Evolutionary conservation across 2,329 filamentous ascomycete genomes (phyloP).

Genomic region (Sporothrix humicola): DNA sequence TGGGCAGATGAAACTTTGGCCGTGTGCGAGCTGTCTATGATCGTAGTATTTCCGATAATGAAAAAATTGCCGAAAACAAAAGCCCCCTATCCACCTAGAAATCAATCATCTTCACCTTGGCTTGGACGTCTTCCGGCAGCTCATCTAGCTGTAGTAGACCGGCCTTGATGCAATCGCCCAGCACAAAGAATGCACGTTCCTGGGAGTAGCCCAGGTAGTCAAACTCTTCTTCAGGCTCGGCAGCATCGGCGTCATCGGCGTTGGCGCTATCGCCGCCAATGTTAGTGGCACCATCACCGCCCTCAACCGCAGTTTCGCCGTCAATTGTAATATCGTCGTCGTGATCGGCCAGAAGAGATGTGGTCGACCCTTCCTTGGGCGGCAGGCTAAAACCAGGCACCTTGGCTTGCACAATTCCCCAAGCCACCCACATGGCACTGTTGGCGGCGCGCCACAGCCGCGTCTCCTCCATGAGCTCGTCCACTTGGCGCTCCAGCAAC

Average conservation of each 20-base stretch:
- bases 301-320: constrained; percentile 37
- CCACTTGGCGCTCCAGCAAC: constrained; percentile 69
- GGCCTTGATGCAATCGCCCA: constrained; percentile 83
- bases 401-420: constrained; percentile 96
- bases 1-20: not conserved
- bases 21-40: not conserved
- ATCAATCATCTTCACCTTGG: constrained; percentile 71
- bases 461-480: constrained; percentile 76
- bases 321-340: constrained; percentile 42
- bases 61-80: not conserved
- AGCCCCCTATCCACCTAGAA: constrained; percentile 41
- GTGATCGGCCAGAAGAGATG: not conserved
- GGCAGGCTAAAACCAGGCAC: constrained; percentile 65
- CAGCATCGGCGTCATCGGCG: not conserved
- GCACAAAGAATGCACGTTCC: constrained; percentile 89
- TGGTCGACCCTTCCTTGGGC: constrained; percentile 47
- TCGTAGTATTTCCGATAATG: too few species aligned
- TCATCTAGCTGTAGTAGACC: constrained; percentile 78
- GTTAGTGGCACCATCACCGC: constrained; percentile 37
- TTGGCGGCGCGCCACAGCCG: constrained; percentile 86
- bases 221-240: constrained; percentile 71
- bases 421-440: constrained; percentile 89
- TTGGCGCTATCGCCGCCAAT: constrained; percentile 35
- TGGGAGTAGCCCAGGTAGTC: constrained; percentile 93
- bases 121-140: constrained; percentile 69